Conservation (phyloP, 202 grass and related monocot genomes). For the Elaeis oleifera region DNA sequence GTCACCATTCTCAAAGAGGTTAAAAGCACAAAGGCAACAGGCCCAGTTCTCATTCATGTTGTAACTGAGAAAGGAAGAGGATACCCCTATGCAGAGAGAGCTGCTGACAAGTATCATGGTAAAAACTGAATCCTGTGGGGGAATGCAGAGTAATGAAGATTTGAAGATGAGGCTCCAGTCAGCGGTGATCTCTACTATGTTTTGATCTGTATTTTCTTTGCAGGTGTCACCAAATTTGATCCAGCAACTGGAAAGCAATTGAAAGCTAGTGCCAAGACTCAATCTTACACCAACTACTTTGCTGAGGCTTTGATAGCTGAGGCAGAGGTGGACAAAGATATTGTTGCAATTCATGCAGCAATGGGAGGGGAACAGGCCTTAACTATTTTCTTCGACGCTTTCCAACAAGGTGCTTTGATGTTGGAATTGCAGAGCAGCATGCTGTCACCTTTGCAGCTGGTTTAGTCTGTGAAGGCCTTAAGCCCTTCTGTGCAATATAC, state of each 20-base stretch:
- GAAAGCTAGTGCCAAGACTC: slow-evolving; percentile 53
- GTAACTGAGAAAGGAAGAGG: slow-evolving; percentile 92
- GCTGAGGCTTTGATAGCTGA: slow-evolving; percentile 80
- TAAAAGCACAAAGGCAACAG: slow-evolving; percentile 75
- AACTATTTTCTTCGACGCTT: slow-evolving; percentile 93
- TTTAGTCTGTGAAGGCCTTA: slow-evolving; percentile 77
- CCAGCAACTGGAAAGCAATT: slow-evolving; percentile 87
- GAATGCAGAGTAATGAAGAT: too few species aligned
- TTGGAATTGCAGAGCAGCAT: slow-evolving; percentile 95
- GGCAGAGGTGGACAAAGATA: slow-evolving; percentile 72
- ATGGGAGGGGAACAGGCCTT: slow-evolving; percentile 95
- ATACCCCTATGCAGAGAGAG: slow-evolving; percentile 87
- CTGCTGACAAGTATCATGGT: slow-evolving; percentile 92
- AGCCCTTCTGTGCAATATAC: slow-evolving; percentile 95
- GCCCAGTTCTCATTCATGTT: slow-evolving; percentile 86
- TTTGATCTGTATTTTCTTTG: too few species aligned
- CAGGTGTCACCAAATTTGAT: slow-evolving; percentile 84
- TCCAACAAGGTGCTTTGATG: slow-evolving; percentile 82
- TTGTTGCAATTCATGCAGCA: slow-evolving; percentile 87
- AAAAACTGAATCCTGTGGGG: neutral
- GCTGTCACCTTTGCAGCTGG: slow-evolving; percentile 92
- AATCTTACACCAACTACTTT: slow-evolving; percentile 88
- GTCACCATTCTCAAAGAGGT: slow-evolving; percentile 76
- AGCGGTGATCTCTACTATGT: too few species aligned
- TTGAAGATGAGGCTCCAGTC: too few species aligned